Evolutionary conservation across 305 asterid species (phyloP).

Genomic region (Rubia tinctorum): DNA sequence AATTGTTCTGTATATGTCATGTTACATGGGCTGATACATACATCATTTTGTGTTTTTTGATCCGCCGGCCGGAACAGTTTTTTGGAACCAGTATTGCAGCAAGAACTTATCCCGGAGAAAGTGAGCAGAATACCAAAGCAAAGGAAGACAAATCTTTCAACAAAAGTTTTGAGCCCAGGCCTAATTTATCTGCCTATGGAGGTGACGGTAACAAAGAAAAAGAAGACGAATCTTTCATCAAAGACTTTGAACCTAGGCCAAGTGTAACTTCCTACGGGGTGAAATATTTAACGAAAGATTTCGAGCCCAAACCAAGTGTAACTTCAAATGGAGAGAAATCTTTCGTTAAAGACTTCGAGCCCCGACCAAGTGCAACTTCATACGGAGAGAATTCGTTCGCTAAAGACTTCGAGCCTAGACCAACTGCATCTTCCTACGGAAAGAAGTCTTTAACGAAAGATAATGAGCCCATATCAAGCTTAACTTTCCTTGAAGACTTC

Average conservation of each 20-base stretch:
- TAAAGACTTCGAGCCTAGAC: neutral
- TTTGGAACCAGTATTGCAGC: conserved; percentile 7
- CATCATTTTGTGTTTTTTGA: neutral
- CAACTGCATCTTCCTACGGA: neutral
- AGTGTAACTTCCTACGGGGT: neutral
- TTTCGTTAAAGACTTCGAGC: neutral
- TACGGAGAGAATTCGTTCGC: neutral
- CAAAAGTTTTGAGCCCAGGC: neutral
- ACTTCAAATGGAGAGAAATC: neutral
- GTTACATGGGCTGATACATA: no score
- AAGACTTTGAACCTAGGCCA: neutral
- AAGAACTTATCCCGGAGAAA: neutral
- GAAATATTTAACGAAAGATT: neutral
- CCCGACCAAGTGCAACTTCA: neutral
- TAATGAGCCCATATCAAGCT: no score
- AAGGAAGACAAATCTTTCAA: neutral
- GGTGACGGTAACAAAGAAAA: no score
- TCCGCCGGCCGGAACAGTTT: conserved; percentile 15
- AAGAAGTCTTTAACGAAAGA: neutral
- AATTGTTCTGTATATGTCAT: no score
- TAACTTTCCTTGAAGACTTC: neutral
- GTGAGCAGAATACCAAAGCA: neutral
- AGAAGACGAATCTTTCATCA: neutral
- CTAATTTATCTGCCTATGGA: neutral
- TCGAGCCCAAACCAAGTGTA: neutral